These are phyloP conservation scores for Rugonectria rugulosa DNA, from an alignment of 2,329 filamentous ascomycete genomes.

Conservation along the genomic window DNA sequence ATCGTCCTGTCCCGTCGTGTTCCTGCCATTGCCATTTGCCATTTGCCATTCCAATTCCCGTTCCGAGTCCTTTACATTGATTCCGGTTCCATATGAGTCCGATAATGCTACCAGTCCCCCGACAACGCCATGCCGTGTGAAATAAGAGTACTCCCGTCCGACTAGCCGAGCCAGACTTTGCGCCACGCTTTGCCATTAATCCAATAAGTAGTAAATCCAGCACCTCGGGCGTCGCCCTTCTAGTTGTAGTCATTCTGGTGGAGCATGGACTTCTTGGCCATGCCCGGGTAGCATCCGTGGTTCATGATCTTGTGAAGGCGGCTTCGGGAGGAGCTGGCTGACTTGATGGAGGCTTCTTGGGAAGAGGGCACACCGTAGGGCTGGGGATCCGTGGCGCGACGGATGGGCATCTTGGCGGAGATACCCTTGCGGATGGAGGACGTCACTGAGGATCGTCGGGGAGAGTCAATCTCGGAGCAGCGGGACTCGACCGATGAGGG, in stretches of 20 bases:
- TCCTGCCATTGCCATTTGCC: no score
- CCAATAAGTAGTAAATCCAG: neutral
- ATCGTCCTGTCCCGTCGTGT: neutral
- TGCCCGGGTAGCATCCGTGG: constrained; percentile 10
- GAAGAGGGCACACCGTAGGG: neutral
- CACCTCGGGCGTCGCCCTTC: neutral
- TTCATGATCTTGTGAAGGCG: constrained; percentile 19
- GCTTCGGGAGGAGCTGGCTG: neutral
- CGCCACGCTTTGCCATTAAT: constrained; percentile 1
- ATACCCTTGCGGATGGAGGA: constrained; percentile 9
- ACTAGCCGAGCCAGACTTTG: neutral
- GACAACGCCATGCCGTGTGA: no score
- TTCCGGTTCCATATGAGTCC: no score
- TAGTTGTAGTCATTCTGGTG: constrained; percentile 3
- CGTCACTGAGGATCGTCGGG: constrained; percentile 15
- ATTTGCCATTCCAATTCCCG: no score
- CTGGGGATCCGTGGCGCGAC: constrained; percentile 13
- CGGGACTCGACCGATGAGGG: constrained; percentile 7
- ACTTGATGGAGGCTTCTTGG: neutral
- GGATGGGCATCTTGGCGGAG: constrained; percentile 8
- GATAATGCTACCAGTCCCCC: no score
- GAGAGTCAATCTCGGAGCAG: neutral
- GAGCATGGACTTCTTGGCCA: constrained; percentile 13
- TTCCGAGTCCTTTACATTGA: neutral
- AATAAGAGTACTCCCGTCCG: neutral